Base-by-base conservation (phyloP, 768 basidiomycete species). In the Pleurotus giganteus region DNA sequence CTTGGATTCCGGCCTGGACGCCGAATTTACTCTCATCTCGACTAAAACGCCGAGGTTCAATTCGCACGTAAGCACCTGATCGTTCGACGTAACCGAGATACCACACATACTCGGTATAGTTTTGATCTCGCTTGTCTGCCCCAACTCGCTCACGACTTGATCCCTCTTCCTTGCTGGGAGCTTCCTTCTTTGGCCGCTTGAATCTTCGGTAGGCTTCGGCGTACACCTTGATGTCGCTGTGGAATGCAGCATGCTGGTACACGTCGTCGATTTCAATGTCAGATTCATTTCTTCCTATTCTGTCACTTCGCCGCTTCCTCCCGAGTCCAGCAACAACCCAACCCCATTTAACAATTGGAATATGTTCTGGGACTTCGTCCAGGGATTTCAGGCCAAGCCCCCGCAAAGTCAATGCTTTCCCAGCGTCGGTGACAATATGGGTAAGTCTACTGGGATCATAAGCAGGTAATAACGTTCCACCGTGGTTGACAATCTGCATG, bases 271-370 rank as follows among this genome's bases (percentile, higher is more conserved):
- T 49, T 27, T 63, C 60, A 9, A 47, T 58, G 43, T 62, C 63
- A 19, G 43, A 57, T 24, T 58, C 46, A 26, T 49, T 47, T n/a
- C 57, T 57, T 57, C 65, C 19, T 59, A 58, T 34, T 70, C 65
- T 31, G 67, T 57, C 12, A 69, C 68, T 21, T 65, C 66, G 56
- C 66, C 62, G 8, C 63, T 58, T 26, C 63, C 57, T 63, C 29
- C 65, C 63, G 6, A 75, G 67, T 8, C 76, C 77, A 3, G 74
- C 70, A 2, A 75, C 57, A 7, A 86, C 71, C 86, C 86, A 89
- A 12, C 62, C 60, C 88, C 86, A 89, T 32, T 63, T 80, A 28
- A 89, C 77, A 9, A 82, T 83, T 8, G 85, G 83, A 9, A 89
- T 84, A 39, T 80, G 70, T n/a, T 74, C 65, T 3, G 89, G 88